phyloP scores from a whole-genome alignment of 345 rosid species.

The Balakata baccata region DNA sequence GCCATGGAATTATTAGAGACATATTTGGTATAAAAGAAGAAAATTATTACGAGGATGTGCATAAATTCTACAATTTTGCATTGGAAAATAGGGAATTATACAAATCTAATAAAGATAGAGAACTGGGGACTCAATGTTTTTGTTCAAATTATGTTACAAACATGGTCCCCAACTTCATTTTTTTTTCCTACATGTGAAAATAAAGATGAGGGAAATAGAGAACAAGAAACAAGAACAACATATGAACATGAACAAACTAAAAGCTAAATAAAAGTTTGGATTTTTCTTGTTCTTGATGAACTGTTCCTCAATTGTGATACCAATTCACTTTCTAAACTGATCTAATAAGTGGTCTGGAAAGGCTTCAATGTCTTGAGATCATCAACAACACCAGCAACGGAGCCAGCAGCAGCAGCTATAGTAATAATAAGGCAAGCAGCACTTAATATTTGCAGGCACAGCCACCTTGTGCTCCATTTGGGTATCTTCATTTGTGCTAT shows the following conservation, averaged over 20 bases:
- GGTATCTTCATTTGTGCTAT: slow-evolving; percentile 60
- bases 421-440: slow-evolving; percentile 61
- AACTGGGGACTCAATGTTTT: background rate
- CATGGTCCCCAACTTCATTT: background rate
- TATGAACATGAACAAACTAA: slow-evolving; percentile 16
- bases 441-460: slow-evolving; percentile 66
- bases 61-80: slow-evolving; percentile 13
- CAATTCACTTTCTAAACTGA: background rate
- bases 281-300: background rate
- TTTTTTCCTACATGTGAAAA: background rate
- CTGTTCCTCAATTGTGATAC: background rate
- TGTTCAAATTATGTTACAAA: background rate
- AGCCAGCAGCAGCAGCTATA: slow-evolving; percentile 74
- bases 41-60: background rate
- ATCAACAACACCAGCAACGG: slow-evolving; percentile 56
- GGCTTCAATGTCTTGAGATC: slow-evolving; percentile 70
- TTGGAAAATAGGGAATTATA: slow-evolving; percentile 8
- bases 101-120: background rate
- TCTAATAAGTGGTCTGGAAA: slow-evolving; percentile 45
- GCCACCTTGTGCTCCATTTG: slow-evolving; percentile 78
- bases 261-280: background rate
- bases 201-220: background rate
- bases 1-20: too few species aligned
- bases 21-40: too few species aligned
- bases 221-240: background rate